Base-by-base conservation (phyloP, 31 red algal species). In the Asparagopsis taxiformis region DNA sequence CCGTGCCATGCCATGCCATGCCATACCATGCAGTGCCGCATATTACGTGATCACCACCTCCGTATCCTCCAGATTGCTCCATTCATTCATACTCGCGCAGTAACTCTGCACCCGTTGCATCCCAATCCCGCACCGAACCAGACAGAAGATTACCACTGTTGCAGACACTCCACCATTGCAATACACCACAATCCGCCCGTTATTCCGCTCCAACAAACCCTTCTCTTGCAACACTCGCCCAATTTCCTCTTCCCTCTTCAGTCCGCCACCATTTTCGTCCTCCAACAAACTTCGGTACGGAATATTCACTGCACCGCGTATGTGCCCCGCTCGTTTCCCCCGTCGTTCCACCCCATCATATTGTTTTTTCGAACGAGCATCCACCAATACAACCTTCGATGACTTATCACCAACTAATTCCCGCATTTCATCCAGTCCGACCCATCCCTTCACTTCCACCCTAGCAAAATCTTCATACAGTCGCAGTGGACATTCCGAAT, bases 91-190 rank as follows among this genome's bases (percentile, higher is more conserved):
- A 32, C 71, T 75, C 6, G 25, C 71, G 33, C 71, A 58, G 37
- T 75, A 75, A 44, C 62, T 75, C 5, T 24, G 55, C 16, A 58
- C 55, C 28, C 19, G 37, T 22, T 0, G n/a, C 46, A 5, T 29
- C 30, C 10, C 2, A 8, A 22, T 26, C 8, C 55, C 71, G 23
- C 54, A 39, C 26, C 50, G 53, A 24, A 65, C 55, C 55, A 58
- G 37, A 10, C 55, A 62, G 20, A 62, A 75, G 1, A 34, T 24
- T 10, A 75, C 11, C 30, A 75, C 29, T 11, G 71, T 59, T 7
- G 39, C 30, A 20, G 71, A 28, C 22, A 75, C 71, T 22, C 71
- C 71, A 25, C 71, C 71, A 22, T 75, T 75, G 55, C 71, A 75
- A 44, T 75, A 75, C 21, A 31, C 30, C 21, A 58, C 58, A 21